These are phyloP conservation scores for Schizochytrium sp. DNA, from an alignment of 108 stramenopile genomes.

Conservation along the genomic window DNA sequence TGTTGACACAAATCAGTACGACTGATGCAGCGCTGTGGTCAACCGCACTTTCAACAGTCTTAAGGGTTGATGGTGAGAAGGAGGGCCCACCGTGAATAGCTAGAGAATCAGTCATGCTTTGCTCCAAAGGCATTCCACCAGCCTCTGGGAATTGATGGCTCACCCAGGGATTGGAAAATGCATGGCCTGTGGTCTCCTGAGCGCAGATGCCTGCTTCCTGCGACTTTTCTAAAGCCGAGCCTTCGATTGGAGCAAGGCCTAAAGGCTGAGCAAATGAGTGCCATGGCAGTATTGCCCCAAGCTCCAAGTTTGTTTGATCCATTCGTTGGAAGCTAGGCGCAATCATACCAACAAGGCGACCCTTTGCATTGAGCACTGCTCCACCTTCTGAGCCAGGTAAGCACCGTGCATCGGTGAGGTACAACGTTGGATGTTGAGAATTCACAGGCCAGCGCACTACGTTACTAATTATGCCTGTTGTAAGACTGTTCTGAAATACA, in stretches of 20 bases:
- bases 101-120: no score
- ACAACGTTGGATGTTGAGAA: not conserved
- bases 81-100: no score
- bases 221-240: not conserved
- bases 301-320: slow-evolving; percentile 35
- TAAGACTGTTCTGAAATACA: slow-evolving; percentile 46
- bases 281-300: slow-evolving; percentile 9
- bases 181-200: not conserved
- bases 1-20: slow-evolving; percentile 46
- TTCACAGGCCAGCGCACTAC: not conserved
- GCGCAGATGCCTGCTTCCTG: not conserved
- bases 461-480: slow-evolving; percentile 39
- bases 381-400: slow-evolving; percentile 51
- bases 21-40: not conserved
- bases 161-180: no score
- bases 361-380: slow-evolving; percentile 20
- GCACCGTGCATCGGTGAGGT: slow-evolving; percentile 39
- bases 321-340: slow-evolving; percentile 26
- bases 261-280: not conserved
- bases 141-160: no score
- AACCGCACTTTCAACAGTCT: not conserved
- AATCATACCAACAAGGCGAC: not conserved
- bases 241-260: not conserved
- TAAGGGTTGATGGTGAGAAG: no score
- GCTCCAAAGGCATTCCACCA: no score